Evolutionary conservation across 2,329 filamentous ascomycete genomes (phyloP).

Genomic region (Trichoderma sp.): DNA sequence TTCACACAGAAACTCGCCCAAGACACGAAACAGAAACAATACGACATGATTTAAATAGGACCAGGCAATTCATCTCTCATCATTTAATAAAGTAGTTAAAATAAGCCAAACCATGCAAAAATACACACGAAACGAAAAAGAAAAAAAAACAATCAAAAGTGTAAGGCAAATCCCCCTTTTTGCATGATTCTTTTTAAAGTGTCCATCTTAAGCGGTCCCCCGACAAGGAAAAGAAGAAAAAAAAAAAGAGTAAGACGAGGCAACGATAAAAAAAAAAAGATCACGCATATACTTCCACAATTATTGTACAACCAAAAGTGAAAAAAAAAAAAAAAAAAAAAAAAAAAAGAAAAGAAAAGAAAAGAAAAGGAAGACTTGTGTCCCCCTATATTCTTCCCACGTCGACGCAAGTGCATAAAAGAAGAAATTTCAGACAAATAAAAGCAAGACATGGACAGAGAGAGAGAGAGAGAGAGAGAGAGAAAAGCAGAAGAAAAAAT

Average conservation of each 20-base stretch:
- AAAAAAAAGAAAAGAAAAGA: not conserved
- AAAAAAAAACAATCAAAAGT: not conserved
- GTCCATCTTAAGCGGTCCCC: not conserved
- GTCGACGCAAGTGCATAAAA: not conserved
- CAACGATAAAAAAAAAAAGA: not conserved
- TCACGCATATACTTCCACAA: slow-evolving; percentile 6
- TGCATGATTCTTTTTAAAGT: slow-evolving; percentile 3
- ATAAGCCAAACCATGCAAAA: slow-evolving; percentile 19
- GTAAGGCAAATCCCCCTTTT: not conserved
- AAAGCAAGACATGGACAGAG: not conserved
- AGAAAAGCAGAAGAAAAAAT: not conserved
- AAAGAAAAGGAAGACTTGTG: not conserved
- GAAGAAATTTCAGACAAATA: not conserved
- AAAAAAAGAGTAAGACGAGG: not conserved
- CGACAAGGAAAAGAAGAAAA: not conserved
- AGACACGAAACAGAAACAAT: not conserved
- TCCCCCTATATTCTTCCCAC: not conserved
- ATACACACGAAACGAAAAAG: not conserved
- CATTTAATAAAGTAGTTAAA: slow-evolving; percentile 18
- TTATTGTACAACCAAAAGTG: slow-evolving; percentile 14
- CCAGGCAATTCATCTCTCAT: slow-evolving; percentile 20
- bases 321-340: not conserved
- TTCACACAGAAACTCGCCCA: not conserved
- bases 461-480: not conserved
- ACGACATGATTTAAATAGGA: not conserved